Percentiles rank a stretch among this genome's conserved stretches.
Evolutionary conservation across 139 green algal species (phyloP).

Genomic region (Microglena sp.): DNA sequence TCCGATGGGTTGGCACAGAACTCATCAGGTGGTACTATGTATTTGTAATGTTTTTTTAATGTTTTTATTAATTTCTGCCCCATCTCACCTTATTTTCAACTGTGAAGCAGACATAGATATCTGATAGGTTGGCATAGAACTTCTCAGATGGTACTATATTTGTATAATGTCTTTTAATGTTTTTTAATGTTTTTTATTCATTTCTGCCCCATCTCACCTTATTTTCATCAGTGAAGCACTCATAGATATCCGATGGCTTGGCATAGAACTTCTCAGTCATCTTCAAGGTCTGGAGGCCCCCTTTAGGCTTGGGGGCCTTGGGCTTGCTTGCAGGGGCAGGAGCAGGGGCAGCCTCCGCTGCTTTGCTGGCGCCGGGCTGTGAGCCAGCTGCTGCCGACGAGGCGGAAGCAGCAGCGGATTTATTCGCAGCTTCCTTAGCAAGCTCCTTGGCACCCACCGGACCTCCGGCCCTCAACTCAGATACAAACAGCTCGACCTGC

Average conservation of each 20-base stretch:
- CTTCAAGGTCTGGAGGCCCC: conserved; percentile 19
- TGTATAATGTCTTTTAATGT: too few species aligned
- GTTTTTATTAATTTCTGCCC: neutral
- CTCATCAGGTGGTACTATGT: conserved; percentile 13
- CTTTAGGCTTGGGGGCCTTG: conserved; percentile 3
- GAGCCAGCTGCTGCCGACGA: neutral
- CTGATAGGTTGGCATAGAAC: conserved; percentile 54
- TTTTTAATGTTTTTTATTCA: neutral
- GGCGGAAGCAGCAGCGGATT: neutral
- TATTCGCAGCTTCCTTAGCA: neutral
- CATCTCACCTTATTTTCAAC: conserved; percentile 29
- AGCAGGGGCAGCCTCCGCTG: conserved; percentile 4
- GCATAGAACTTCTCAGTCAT: conserved; percentile 62
- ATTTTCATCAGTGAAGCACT: conserved; percentile 61
- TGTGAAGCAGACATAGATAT: conserved; percentile 81
- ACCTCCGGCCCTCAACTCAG: conserved; percentile 53
- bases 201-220: conserved; percentile 31
- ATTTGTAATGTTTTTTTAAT: neutral
- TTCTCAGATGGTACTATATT: conserved; percentile 15
- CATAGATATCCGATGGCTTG: conserved; percentile 56
- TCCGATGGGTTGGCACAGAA: conserved; percentile 62
- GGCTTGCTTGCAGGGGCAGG: too few species aligned
- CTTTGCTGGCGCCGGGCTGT: neutral
- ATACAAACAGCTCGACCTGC: conserved; percentile 42
- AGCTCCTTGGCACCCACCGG: conserved; percentile 9